Base-by-base conservation (phyloP, 192 early-diverging fungal genomes). In the Coemansia aciculifera region DNA sequence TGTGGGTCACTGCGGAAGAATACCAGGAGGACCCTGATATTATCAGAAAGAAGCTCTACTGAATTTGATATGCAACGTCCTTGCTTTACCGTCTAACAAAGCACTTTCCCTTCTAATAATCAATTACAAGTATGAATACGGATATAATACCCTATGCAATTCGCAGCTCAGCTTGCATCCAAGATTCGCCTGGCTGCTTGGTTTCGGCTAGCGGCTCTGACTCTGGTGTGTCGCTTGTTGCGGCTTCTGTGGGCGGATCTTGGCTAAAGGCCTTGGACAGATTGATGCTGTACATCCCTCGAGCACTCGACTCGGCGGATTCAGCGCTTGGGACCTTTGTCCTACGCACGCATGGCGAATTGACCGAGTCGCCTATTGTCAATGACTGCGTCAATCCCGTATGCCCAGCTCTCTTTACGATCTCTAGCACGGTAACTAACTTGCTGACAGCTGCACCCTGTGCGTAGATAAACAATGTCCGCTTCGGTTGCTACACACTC, bases 1-100 rank as follows among this genome's bases (percentile, higher is more conserved):
- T 99, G 94, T 99, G 97, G 97, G 89, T 99, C 12, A 94, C 94
- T 5, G 93, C 97, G 52, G 95, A 98, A 78, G 96, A 99, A 84
- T 93, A 93, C 74, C 91, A 96, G 72, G 96, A 98, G 79, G 95
- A 98, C 76, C 94, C 95, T 5, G 95, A 98, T 63, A 90, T 94
- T 57, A 93, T 96, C 71, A 88, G 91, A 80, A 91, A 89, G 69
- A 92, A 90, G 86, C 82, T 84, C 49, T 90, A 89, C 64, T 91
- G 86, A 72, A n/a, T 21, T 13, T 46, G n/a, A 9, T 40, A 42
- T 36, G 15, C 10, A 43, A 12, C 15, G 9, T 9, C 59, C 21
- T 60, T 21, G 37, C 32, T 36, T 11, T 39, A 36, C 36, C 8
- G 36, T 27, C 48, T 21, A 49, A 27, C 27, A 42, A 56, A 38